Percentiles rank a stretch among this genome's conserved stretches.
Conservation (phyloP, 768 basidiomycete species). For the Cyathus striatus region DNA sequence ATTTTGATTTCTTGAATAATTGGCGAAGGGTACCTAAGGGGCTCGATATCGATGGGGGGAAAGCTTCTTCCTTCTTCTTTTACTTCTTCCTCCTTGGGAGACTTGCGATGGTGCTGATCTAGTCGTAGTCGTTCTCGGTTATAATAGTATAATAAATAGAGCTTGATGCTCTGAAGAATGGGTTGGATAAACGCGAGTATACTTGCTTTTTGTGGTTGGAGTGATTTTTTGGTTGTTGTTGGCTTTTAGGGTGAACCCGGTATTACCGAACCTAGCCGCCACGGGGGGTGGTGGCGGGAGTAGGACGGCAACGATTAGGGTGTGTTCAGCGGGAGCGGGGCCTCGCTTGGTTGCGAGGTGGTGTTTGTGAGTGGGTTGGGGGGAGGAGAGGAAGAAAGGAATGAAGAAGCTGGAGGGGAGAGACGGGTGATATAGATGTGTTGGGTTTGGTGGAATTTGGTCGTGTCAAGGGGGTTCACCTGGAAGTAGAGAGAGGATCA, state of each 20-base stretch:
- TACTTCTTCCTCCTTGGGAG: too few species aligned
- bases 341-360: slow-evolving; percentile 74
- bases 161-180: too few species aligned
- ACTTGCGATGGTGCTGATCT: too few species aligned
- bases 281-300: slow-evolving; percentile 62
- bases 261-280: slow-evolving; percentile 77
- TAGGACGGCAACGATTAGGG: slow-evolving; percentile 48
- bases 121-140: too few species aligned
- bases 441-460: slow-evolving; percentile 9
- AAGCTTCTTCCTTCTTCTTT: too few species aligned
- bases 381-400: slow-evolving; percentile 21
- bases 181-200: too few species aligned
- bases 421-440: slow-evolving; percentile 5
- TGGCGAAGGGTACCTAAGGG: too few species aligned
- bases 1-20: slow-evolving; percentile 31
- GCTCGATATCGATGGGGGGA: too few species aligned
- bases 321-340: slow-evolving; percentile 52
- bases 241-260: slow-evolving; percentile 30
- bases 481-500: slow-evolving; percentile 15
- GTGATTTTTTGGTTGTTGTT: too few species aligned
- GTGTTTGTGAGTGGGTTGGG: slow-evolving; percentile 53
- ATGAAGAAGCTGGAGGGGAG: slow-evolving; percentile 4
- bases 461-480: slow-evolving; percentile 79
- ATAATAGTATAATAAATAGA: too few species aligned
- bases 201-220: too few species aligned